A percentile compares a stretch with the other conserved stretches of the same genome.
These are phyloP conservation scores for Botrytis hyacinthi DNA, from an alignment of 2,329 filamentous ascomycete species.

Conservation along the genomic window DNA sequence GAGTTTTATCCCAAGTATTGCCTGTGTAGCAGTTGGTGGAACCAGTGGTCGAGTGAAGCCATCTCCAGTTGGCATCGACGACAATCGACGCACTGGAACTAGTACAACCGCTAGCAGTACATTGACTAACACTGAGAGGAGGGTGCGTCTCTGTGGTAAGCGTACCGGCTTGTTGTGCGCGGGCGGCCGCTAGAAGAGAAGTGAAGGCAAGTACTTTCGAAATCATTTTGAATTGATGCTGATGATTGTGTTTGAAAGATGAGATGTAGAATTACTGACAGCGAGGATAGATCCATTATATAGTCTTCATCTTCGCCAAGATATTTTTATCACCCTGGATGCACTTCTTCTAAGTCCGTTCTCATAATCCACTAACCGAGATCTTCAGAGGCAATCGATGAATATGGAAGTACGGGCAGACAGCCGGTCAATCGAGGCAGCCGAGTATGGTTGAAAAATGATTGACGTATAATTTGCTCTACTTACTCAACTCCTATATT, in stretches of 20 bases:
- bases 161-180: slow-evolving; percentile 51
- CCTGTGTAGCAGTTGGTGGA: slow-evolving; percentile 45
- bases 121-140: slow-evolving; percentile 51
- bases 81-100: slow-evolving; percentile 49
- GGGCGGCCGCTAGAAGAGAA: slow-evolving; percentile 45
- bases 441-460: slow-evolving; percentile 23
- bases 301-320: slow-evolving; percentile 17
- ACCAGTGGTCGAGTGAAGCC: slow-evolving; percentile 50
- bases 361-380: neutral
- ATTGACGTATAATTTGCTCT: neutral
- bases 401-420: slow-evolving; percentile 35
- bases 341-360: neutral
- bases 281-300: slow-evolving; percentile 31
- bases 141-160: slow-evolving; percentile 51
- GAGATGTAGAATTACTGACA: neutral
- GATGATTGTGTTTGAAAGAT: neutral
- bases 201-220: slow-evolving; percentile 42
- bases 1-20: slow-evolving; percentile 44
- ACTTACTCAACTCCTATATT: neutral
- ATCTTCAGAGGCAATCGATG: neutral
- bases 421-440: slow-evolving; percentile 30
- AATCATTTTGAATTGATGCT: slow-evolving; percentile 33
- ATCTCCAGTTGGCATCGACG: slow-evolving; percentile 59
- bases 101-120: slow-evolving; percentile 49
- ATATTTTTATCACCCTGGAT: neutral